These are phyloP conservation scores for Isatis tinctoria DNA, from an alignment of 345 rosid genomes.

Conservation along the genomic window DNA sequence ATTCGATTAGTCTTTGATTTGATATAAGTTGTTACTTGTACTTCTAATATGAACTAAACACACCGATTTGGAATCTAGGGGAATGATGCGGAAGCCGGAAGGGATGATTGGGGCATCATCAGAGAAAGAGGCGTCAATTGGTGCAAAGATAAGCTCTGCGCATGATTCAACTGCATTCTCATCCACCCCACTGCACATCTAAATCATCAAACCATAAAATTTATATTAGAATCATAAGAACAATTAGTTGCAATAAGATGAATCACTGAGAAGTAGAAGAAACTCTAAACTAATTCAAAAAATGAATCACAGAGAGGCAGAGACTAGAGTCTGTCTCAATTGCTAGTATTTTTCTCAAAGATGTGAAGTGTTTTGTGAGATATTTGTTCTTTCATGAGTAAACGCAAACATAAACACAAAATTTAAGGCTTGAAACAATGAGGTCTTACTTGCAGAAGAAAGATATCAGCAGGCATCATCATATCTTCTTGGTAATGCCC, in stretches of 20 bases:
- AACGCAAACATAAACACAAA: background rate
- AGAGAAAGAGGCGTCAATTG: slow-evolving; percentile 93
- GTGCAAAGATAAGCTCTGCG: slow-evolving; percentile 91
- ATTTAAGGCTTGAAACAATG: background rate
- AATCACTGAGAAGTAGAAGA: background rate
- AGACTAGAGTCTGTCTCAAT: background rate
- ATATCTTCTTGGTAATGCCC: slow-evolving; percentile 83
- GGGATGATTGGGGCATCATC: slow-evolving; percentile 95
- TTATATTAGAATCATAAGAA: background rate
- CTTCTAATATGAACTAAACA: background rate
- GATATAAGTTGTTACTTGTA: background rate
- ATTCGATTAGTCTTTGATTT: background rate
- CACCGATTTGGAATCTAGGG: slow-evolving; percentile 77
- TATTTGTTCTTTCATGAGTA: background rate
- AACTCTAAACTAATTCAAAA: background rate
- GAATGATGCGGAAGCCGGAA: slow-evolving; percentile 96
- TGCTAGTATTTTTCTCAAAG: background rate
- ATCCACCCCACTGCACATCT: slow-evolving; percentile 96
- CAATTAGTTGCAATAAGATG: background rate
- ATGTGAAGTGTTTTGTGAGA: background rate
- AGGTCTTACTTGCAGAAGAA: slow-evolving; percentile 80
- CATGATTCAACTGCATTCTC: slow-evolving; percentile 80
- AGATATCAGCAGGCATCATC: slow-evolving; percentile 84
- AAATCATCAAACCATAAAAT: slow-evolving; percentile 12
- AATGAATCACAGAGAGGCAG: background rate